These are phyloP conservation scores for Erucastrum elatum DNA, from an alignment of 345 rosid species.

Conservation along the genomic window DNA sequence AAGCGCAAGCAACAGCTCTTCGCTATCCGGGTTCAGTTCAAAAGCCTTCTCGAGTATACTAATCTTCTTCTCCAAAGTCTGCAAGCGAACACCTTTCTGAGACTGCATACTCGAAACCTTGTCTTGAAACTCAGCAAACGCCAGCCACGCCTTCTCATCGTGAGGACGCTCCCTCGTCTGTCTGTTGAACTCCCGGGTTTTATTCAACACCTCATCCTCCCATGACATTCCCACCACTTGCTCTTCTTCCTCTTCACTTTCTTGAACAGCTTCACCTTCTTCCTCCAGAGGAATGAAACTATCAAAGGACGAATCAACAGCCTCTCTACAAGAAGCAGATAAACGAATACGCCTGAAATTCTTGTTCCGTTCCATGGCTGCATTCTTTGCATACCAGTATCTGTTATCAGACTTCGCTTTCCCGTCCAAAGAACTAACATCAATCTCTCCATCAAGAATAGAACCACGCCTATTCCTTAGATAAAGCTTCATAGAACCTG, in stretches of 20 bases:
- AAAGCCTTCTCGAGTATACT: slow-evolving; percentile 88
- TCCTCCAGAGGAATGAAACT: slow-evolving; percentile 70
- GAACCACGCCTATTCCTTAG: slow-evolving; percentile 41
- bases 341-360: slow-evolving; percentile 60
- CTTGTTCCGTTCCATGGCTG: slow-evolving; percentile 66
- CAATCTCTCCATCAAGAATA: slow-evolving; percentile 59
- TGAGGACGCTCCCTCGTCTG: slow-evolving; percentile 76
- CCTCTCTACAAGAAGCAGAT: slow-evolving; percentile 40
- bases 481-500: slow-evolving; percentile 42
- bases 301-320: slow-evolving; percentile 35
- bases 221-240: slow-evolving; percentile 72
- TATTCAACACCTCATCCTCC: slow-evolving; percentile 86
- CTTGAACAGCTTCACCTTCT: slow-evolving; percentile 42
- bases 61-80: slow-evolving; percentile 90
- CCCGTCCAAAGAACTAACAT: slow-evolving; percentile 63
- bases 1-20: slow-evolving; percentile 73
- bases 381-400: slow-evolving; percentile 82
- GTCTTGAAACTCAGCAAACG: slow-evolving; percentile 84
- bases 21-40: slow-evolving; percentile 86
- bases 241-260: slow-evolving; percentile 37
- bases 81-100: slow-evolving; percentile 83
- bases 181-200: slow-evolving; percentile 75
- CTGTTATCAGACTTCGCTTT: slow-evolving; percentile 70
- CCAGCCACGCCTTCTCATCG: slow-evolving; percentile 83
- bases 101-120: slow-evolving; percentile 69